Conservation (phyloP, 2,329 filamentous ascomycete species). For the Fusarium piperis region DNA sequence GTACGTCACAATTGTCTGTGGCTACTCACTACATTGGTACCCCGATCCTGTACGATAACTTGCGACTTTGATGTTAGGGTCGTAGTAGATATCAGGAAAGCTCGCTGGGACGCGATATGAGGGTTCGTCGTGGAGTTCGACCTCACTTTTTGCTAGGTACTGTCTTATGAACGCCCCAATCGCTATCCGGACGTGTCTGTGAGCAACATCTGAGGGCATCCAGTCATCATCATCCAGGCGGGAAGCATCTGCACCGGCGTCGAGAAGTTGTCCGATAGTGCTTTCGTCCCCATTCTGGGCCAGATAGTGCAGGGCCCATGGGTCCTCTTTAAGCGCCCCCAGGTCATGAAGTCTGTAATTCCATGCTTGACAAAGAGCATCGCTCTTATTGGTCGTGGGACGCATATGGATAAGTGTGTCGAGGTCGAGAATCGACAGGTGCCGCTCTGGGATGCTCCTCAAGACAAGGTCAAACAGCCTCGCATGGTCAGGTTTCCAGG, state of each 20-base stretch:
- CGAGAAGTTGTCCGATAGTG: neutral
- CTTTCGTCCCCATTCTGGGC: neutral
- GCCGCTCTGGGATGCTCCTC: neutral
- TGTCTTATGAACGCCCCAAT: neutral
- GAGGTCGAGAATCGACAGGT: neutral
- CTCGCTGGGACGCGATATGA: neutral
- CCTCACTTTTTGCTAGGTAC: no score
- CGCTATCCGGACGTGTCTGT: neutral
- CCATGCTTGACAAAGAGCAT: neutral
- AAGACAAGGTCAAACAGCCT: neutral
- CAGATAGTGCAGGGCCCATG: neutral
- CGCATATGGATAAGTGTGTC: neutral
- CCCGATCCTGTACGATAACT: no score
- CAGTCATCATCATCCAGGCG: neutral
- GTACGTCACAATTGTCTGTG: no score
- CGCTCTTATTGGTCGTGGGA: neutral
- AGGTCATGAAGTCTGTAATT: neutral
- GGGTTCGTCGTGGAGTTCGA: neutral
- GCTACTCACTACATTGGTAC: no score
- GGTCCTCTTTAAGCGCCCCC: neutral
- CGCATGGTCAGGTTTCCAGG: neutral
- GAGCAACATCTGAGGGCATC: neutral
- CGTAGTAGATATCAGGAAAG: neutral
- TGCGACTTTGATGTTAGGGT: no score
- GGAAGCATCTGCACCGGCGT: neutral